Evolutionary conservation across 805 yeast species (phyloP).

Genomic region (Kregervanrija pseudodelftensis): DNA sequence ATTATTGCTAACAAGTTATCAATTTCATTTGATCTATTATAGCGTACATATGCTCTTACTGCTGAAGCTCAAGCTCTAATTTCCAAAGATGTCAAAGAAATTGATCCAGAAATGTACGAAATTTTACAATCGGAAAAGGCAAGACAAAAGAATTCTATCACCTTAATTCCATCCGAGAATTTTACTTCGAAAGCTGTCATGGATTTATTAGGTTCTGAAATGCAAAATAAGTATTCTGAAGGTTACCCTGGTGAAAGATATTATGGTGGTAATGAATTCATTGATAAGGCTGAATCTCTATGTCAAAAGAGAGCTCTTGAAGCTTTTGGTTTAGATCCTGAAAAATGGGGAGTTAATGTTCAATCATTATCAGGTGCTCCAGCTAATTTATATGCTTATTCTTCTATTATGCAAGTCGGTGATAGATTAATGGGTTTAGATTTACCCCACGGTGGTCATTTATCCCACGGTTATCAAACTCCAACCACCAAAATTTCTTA

Average conservation of each 20-base stretch:
- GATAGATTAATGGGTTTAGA: slow-evolving; percentile 97
- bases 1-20: not conserved
- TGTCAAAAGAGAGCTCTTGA: slow-evolving; percentile 90
- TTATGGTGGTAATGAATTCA: slow-evolving; percentile 96
- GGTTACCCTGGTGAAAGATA: slow-evolving; percentile 98
- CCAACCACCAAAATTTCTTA: slow-evolving; percentile 82
- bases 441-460: slow-evolving; percentile 97
- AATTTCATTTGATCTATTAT: not conserved
- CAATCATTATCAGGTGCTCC: slow-evolving; percentile 96
- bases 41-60: slow-evolving; percentile 38
- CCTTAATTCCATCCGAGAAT: slow-evolving; percentile 91
- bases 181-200: slow-evolving; percentile 93
- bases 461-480: slow-evolving; percentile 96
- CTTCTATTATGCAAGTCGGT: slow-evolving; percentile 80
- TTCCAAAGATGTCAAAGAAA: slow-evolving; percentile 55
- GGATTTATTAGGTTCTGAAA: slow-evolving; percentile 90
- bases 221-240: slow-evolving; percentile 97
- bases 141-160: slow-evolving; percentile 88
- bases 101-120: slow-evolving; percentile 79
- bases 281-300: slow-evolving; percentile 81
- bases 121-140: slow-evolving; percentile 70
- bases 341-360: slow-evolving; percentile 95
- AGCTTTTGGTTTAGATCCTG: slow-evolving; percentile 70
- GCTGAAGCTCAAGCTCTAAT: slow-evolving; percentile 44
- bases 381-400: slow-evolving; percentile 89